Percentiles rank a stretch among this genome's conserved stretches.
Conservation (phyloP, 1,284 basidiomycete species). For the Xerocomus minutiporus region DNA sequence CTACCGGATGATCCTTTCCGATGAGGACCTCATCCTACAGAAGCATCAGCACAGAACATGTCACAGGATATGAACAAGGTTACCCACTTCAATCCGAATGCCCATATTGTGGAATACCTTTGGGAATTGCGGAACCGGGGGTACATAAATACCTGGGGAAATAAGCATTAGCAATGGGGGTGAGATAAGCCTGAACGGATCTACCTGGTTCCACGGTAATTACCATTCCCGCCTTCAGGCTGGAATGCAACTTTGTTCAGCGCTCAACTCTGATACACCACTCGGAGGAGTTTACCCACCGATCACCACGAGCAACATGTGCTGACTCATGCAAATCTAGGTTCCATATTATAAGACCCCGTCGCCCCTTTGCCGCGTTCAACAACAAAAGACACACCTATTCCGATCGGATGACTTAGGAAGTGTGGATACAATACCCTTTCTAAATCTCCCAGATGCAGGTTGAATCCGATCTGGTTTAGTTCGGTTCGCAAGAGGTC, state of each 20-base stretch:
- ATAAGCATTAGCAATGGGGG: constrained; percentile 8
- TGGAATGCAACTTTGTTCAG: constrained; percentile 20
- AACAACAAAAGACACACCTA: constrained; percentile 46
- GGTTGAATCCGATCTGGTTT: constrained; percentile 75
- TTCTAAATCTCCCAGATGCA: constrained; percentile 67
- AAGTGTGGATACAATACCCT: constrained; percentile 82
- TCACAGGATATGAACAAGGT: not conserved
- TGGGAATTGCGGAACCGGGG: constrained; percentile 71
- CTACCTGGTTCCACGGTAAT: constrained; percentile 80
- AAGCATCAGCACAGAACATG: constrained; percentile 10
- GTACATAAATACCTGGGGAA: constrained; percentile 72
- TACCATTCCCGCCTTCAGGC: constrained; percentile 78
- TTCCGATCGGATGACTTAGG: constrained; percentile 80
- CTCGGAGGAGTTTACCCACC: constrained; percentile 30
- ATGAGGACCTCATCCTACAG: constrained; percentile 81
- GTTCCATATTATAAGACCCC: constrained; percentile 16
- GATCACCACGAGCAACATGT: constrained; percentile 42
- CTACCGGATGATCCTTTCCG: constrained; percentile 58
- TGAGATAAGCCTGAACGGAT: constrained; percentile 12
- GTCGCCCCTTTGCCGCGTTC: constrained; percentile 7
- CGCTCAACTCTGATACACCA: constrained; percentile 4
- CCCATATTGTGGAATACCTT: constrained; percentile 85
- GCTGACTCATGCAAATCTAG: constrained; percentile 78
- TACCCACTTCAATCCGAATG: constrained; percentile 78
- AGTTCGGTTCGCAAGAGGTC: constrained; percentile 71